Conservation (phyloP, 2,329 filamentous ascomycete species). For the Ceratocystis harringtonii region DNA sequence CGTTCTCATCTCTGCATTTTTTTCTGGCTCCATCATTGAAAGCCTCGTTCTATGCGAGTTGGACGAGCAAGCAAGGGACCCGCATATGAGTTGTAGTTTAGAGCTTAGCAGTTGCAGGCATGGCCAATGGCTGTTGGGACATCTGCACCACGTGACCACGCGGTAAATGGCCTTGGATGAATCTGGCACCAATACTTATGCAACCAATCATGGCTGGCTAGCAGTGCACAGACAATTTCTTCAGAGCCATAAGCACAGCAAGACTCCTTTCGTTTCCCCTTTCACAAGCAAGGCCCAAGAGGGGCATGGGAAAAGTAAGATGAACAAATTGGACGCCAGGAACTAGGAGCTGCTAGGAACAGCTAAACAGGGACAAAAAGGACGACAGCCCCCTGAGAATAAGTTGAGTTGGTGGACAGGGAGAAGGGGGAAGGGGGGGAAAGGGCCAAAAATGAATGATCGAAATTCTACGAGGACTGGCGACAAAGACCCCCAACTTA, state of each 20-base stretch:
- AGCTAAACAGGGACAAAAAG: conserved; percentile 26
- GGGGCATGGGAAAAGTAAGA: background rate
- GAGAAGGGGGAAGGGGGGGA: background rate
- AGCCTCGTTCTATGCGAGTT: conserved; percentile 1
- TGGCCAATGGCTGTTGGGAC: background rate
- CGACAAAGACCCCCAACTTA: background rate
- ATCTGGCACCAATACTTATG: background rate
- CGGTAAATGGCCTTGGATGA: conserved; percentile 1
- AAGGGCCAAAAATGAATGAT: background rate
- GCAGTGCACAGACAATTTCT: conserved; percentile 8
- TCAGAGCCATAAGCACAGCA: conserved; percentile 1
- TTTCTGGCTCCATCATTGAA: conserved; percentile 4
- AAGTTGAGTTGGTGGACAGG: background rate
- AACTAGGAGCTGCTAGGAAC: conserved; percentile 27
- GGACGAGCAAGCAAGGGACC: conserved; percentile 7
- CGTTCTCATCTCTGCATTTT: background rate
- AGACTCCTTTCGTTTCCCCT: conserved; percentile 14
- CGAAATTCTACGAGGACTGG: background rate
- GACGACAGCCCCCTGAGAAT: background rate
- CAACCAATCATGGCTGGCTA: background rate
- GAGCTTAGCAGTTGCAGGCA: background rate
- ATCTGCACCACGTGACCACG: background rate
- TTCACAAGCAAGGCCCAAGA: conserved; percentile 4
- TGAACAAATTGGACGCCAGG: conserved; percentile 25
- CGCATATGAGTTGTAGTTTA: background rate